A percentile compares a stretch with the other conserved stretches of the same genome.
Evolutionary conservation across 345 rosid species (phyloP).

Genomic region (Raphanus sativus): DNA sequence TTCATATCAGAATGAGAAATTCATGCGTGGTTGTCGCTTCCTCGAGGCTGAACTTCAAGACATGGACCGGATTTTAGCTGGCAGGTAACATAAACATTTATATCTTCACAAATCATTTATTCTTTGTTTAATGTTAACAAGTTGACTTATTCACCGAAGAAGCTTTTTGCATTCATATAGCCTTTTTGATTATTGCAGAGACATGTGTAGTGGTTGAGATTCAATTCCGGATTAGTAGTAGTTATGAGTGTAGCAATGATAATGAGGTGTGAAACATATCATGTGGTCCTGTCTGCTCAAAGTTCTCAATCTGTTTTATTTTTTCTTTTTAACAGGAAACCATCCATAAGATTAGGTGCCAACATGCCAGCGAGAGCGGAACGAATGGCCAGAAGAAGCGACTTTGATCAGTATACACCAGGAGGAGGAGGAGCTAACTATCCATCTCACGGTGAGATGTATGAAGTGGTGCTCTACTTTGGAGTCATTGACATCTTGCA

Average conservation of each 20-base stretch:
- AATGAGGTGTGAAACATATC: conserved; percentile 31
- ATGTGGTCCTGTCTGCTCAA: conserved; percentile 37
- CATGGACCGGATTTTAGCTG: conserved; percentile 76
- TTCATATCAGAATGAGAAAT: conserved; percentile 78
- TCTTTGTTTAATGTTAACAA: conserved; percentile 8
- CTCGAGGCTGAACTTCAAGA: conserved; percentile 92
- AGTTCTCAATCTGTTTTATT: conserved; percentile 7
- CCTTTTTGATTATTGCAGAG: conserved; percentile 18
- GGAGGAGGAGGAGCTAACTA: conserved; percentile 60
- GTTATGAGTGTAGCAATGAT: conserved; percentile 8
- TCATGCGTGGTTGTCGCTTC: conserved; percentile 88
- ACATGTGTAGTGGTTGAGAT: conserved; percentile 33
- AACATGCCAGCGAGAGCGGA: conserved; percentile 98
- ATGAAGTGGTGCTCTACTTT: conserved; percentile 90
- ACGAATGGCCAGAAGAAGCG: conserved; percentile 70
- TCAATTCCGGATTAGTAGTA: conserved; percentile 5
- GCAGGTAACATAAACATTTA: conserved; percentile 53
- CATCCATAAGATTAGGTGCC: conserved; percentile 82
- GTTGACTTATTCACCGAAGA: conserved; percentile 23
- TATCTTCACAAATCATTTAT: background rate
- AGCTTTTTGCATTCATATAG: conserved; percentile 30
- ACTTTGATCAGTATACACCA: conserved; percentile 75
- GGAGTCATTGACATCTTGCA: conserved; percentile 93
- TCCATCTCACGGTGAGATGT: conserved; percentile 49
- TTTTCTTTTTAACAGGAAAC: conserved; percentile 52